Evolutionary conservation across 306 rosid species (phyloP).

Genomic region (Acacia crassicarpa): DNA sequence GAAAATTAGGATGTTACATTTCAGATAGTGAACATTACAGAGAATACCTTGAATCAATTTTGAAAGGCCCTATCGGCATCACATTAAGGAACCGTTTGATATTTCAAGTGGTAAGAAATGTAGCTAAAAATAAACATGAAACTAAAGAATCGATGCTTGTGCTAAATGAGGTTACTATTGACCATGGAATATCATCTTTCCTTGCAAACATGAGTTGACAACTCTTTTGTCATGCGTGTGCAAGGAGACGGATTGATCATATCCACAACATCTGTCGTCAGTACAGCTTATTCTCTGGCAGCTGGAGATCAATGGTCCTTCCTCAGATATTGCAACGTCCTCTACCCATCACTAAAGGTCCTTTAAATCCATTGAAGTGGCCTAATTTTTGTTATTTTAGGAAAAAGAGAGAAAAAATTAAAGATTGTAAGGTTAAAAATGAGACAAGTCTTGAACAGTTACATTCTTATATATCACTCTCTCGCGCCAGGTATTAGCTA

Average conservation of each 20-base stretch:
- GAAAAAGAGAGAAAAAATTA: background rate
- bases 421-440: background rate
- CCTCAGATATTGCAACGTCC: conserved; percentile 67
- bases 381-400: background rate
- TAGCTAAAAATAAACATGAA: conserved; percentile 76
- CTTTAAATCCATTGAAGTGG: background rate
- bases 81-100: conserved; percentile 80
- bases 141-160: conserved; percentile 89
- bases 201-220: conserved; percentile 91
- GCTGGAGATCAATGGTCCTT: conserved; percentile 99
- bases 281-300: conserved; percentile 95
- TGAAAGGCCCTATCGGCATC: conserved; percentile 88
- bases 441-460: background rate
- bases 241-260: conserved; percentile 95
- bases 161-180: conserved; percentile 90
- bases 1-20: too few relatives aligned
- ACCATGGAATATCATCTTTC: conserved; percentile 94
- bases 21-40: conserved; percentile 81
- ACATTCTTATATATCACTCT: too few relatives aligned
- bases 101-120: conserved; percentile 82
- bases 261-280: conserved; percentile 95
- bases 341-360: background rate
- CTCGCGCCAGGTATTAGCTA: background rate
- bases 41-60: conserved; percentile 75
- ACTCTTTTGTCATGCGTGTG: conserved; percentile 84